A percentile compares a stretch with the other conserved stretches of the same genome.
Evolutionary conservation across 1,284 basidiomycete genomes (phyloP).

Genomic region (Naganishia liquefaciens): DNA sequence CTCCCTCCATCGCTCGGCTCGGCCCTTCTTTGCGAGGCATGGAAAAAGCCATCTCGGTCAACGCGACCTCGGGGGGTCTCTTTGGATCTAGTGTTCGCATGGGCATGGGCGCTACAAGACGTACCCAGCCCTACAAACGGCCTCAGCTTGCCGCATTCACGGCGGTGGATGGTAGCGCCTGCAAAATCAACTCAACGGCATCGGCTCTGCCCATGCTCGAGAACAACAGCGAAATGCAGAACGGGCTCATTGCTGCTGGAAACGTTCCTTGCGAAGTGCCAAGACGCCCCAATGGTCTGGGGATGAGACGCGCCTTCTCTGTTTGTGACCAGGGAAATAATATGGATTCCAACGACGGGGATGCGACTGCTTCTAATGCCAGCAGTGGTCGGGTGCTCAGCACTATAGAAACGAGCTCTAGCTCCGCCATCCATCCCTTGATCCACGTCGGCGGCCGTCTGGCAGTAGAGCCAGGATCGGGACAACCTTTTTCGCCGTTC

Average conservation of each 20-base stretch:
- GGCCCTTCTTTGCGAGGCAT: slow-evolving; percentile 38
- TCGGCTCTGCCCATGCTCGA: slow-evolving; percentile 50
- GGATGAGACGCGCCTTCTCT: slow-evolving; percentile 52
- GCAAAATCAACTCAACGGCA: slow-evolving; percentile 38
- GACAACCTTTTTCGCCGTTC: slow-evolving; percentile 36
- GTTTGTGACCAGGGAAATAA: slow-evolving; percentile 45
- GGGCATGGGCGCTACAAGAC: slow-evolving; percentile 16
- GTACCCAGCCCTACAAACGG: slow-evolving; percentile 32
- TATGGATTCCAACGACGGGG: slow-evolving; percentile 35
- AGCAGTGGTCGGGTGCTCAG: slow-evolving; percentile 31
- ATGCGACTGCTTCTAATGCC: slow-evolving; percentile 33
- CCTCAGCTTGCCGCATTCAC: slow-evolving; percentile 43
- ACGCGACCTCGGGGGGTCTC: slow-evolving; percentile 1
- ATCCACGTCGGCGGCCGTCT: slow-evolving; percentile 41
- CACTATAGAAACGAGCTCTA: slow-evolving; percentile 31
- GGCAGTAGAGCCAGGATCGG: slow-evolving; percentile 26
- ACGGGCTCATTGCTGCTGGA: slow-evolving; percentile 8
- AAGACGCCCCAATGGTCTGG: slow-evolving; percentile 4
- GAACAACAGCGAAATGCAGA: slow-evolving; percentile 34
- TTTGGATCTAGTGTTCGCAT: slow-evolving; percentile 16
- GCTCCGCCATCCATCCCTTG: slow-evolving; percentile 37
- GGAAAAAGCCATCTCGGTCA: slow-evolving; percentile 42
- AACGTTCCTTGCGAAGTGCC: neutral
- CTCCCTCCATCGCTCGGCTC: slow-evolving; percentile 48
- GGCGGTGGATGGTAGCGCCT: slow-evolving; percentile 32